phyloP scores from a whole-genome alignment of 345 rosid genomes.

The Adansonia digitata region DNA sequence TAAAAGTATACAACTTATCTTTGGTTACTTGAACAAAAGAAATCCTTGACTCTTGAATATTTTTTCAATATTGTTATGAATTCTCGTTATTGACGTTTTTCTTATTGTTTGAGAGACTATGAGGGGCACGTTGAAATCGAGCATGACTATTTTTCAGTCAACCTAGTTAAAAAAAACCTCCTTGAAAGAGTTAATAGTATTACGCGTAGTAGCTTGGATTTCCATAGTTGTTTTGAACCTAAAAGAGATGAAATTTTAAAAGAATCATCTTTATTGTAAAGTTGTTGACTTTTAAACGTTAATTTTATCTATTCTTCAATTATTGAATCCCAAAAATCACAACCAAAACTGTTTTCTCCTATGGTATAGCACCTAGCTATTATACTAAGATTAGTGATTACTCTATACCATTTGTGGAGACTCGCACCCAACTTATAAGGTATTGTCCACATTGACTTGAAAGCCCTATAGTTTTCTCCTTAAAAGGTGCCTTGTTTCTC shows the following conservation, averaged over 20 bases:
- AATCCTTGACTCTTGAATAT: conserved; percentile 16
- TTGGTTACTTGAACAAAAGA: conserved; percentile 16
- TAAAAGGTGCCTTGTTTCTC: no score
- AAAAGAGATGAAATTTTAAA: not conserved
- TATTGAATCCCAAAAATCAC: conserved; percentile 77
- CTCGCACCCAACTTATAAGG: no score
- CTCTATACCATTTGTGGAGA: no score
- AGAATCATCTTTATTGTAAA: conserved; percentile 13
- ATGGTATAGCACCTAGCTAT: no score
- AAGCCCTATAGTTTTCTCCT: no score
- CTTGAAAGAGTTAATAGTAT: conserved; percentile 65
- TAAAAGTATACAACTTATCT: conserved; percentile 51
- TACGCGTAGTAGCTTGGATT: conserved; percentile 56
- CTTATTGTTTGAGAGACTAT: conserved; percentile 14
- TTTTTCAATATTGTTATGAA: not conserved
- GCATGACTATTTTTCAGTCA: conserved; percentile 80
- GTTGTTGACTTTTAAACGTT: conserved; percentile 34
- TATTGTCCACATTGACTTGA: no score
- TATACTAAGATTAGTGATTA: no score
- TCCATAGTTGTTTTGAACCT: conserved; percentile 24
- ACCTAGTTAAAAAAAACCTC: conserved; percentile 62
- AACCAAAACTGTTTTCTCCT: conserved; percentile 60
- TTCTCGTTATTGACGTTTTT: no score
- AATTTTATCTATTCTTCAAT: conserved; percentile 65
- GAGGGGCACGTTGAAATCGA: conserved; percentile 64